Base-by-base conservation (phyloP, 2,329 filamentous ascomycete genomes). In the Trichoderma sp. region DNA sequence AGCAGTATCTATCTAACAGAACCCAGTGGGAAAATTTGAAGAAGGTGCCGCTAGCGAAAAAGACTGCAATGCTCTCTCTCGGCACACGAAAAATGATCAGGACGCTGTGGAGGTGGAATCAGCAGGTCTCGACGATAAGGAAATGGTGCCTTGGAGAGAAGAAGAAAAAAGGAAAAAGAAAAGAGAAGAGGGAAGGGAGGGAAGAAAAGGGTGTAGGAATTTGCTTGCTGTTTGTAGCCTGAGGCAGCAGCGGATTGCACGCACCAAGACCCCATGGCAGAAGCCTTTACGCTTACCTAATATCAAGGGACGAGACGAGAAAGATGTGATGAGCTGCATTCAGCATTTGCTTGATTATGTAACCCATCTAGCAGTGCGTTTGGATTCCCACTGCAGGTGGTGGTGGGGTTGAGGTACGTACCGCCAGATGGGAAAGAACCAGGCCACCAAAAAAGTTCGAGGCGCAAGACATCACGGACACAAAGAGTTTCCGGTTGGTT, bases 41-140 rank as follows among this genome's bases (percentile, higher is more conserved):
- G 76, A 91, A 93, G 92, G 91, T 89, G 89, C 91, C 87, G 93
- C 91, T 97, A 97, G 93, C 93, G 93, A 93, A 96, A 93, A 91
- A 91, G 90, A 90, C 90, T 91, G 90, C 88, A 45, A 44, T 41
- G 80, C 68, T 90, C 81, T 77, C 76, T 97, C 91, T 97, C 77
- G 91, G 91, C 93, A 95, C 88, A 81, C 79, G 79, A 87, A 79
- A 52, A 95, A 97, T 97, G 93, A 88, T 93, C 92, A 92, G 85
- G 85, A 89, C 88, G 85, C 88, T 85, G 84, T 90, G 85, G 87
- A 81, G 79, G 78, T 79, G 81, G 83, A 79, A 82, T 1, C 79
- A 61, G 82, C 82, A 83, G 83, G 41, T 88, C 86, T 88, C 93
- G 92, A 93, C 86, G 93, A 97, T 97, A 97, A 97, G 93, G 92